Percentiles rank a stretch among this genome's conserved stretches.
Conservation (phyloP, 179 eudicot genomes). For the Amaranthus tricolor region DNA sequence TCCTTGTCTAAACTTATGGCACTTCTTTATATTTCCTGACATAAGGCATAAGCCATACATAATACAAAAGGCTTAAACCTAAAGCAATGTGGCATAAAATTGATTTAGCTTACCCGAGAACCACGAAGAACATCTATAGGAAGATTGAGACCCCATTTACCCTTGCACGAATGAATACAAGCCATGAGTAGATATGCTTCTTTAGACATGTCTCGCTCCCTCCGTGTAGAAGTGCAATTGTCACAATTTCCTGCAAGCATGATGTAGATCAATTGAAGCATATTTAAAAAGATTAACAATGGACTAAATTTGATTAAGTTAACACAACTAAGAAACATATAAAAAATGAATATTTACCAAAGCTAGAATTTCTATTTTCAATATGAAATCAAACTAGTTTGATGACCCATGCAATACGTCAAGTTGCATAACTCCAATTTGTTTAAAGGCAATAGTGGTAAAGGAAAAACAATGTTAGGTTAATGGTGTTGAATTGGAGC, state of each 20-base stretch:
- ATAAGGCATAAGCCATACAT: too few species aligned
- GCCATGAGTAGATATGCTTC: conserved; percentile 79
- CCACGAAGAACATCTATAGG: conserved; percentile 91
- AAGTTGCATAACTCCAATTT: too few species aligned
- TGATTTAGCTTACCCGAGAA: conserved; percentile 65
- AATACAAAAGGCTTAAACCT: not conserved
- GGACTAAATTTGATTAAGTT: not conserved
- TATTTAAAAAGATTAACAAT: not conserved
- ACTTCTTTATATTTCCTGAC: too few species aligned
- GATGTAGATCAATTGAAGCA: not conserved
- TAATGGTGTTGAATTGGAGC: too few species aligned
- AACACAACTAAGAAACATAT: not conserved
- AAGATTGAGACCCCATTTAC: conserved; percentile 76
- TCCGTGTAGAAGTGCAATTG: conserved; percentile 64
- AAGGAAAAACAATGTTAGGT: too few species aligned
- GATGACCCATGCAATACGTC: too few species aligned
- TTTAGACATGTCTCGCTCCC: conserved; percentile 68
- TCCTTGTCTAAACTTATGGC: too few species aligned
- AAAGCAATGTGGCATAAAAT: not conserved
- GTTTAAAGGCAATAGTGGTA: too few species aligned
- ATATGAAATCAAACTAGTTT: not conserved
- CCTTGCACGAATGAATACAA: conserved; percentile 68
- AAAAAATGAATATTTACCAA: not conserved
- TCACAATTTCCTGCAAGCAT: conserved; percentile 70
- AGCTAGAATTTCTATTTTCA: not conserved